phyloP scores from a whole-genome alignment of 2,329 filamentous ascomycete species.

The Fusarium algeriense region DNA sequence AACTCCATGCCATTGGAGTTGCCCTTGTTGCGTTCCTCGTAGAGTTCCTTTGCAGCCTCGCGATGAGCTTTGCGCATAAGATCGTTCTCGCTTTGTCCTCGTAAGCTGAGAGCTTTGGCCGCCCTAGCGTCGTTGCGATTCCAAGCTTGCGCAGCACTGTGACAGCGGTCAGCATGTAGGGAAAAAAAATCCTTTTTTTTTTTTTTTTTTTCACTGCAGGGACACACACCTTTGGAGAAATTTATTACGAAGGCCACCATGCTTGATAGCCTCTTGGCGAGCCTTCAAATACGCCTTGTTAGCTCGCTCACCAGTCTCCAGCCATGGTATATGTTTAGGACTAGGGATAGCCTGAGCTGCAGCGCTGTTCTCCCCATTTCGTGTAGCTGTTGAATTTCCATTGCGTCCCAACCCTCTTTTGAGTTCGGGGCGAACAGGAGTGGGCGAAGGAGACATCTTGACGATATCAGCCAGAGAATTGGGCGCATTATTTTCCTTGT shows the following conservation, averaged over 20 bases:
- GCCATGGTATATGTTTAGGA: constrained; percentile 94
- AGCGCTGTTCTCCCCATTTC: constrained; percentile 80
- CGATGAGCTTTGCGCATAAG: constrained; percentile 97
- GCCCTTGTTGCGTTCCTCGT: constrained; percentile 91
- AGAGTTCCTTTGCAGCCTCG: constrained; percentile 90
- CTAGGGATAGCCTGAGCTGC: constrained; percentile 86
- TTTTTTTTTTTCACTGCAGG: too few relatives aligned
- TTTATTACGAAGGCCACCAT: constrained; percentile 95
- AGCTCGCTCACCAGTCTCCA: constrained; percentile 90
- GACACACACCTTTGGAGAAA: constrained; percentile 86
- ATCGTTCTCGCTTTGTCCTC: constrained; percentile 96
- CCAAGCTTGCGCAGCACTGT: constrained; percentile 95
- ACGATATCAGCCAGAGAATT: constrained; percentile 93
- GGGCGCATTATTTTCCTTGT: constrained; percentile 75
- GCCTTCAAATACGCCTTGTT: constrained; percentile 97
- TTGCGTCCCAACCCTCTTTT: constrained; percentile 70
- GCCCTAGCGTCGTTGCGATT: constrained; percentile 97
- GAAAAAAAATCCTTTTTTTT: neutral
- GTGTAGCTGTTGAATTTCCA: constrained; percentile 73
- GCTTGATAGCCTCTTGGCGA: constrained; percentile 95
- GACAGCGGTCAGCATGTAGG: constrained; percentile 7
- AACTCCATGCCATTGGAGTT: constrained; percentile 74
- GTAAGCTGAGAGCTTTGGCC: constrained; percentile 92
- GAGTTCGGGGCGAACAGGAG: constrained; percentile 69
- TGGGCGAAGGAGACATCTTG: constrained; percentile 92